phyloP scores from a whole-genome alignment of 2,329 filamentous ascomycete species.

The Albifimbria verrucaria region DNA sequence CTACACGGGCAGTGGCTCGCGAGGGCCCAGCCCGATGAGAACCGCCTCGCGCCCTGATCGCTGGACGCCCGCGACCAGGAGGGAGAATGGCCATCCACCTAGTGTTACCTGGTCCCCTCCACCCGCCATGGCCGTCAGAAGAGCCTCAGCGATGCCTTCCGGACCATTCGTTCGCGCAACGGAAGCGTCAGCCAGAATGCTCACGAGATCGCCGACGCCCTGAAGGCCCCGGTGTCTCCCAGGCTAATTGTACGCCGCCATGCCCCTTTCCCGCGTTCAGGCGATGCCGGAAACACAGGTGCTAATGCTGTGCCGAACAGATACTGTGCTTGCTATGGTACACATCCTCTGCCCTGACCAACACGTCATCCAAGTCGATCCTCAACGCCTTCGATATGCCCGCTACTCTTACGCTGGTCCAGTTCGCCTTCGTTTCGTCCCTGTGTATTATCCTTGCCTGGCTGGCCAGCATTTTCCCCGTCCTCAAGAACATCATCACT shows the following conservation, averaged over 20 bases:
- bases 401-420: conserved; percentile 84
- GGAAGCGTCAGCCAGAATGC: conserved; percentile 90
- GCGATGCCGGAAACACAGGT: conserved; percentile 6
- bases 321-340: conserved; percentile 89
- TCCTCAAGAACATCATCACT: conserved; percentile 67
- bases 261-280: neutral
- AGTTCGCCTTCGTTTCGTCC: conserved; percentile 88
- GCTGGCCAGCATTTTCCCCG: conserved; percentile 69
- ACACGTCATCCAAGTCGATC: conserved; percentile 97
- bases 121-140: conserved; percentile 63
- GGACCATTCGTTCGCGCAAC: conserved; percentile 74
- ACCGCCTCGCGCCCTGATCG: conserved; percentile 23
- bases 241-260: conserved; percentile 69
- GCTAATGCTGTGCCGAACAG: conserved; percentile 45
- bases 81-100: conserved; percentile 12
- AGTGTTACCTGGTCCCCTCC: conserved; percentile 20
- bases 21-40: conserved; percentile 22
- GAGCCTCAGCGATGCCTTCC: conserved; percentile 85
- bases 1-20: conserved; percentile 23
- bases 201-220: conserved; percentile 85
- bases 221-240: conserved; percentile 85
- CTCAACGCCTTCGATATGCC: conserved; percentile 87
- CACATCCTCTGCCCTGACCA: conserved; percentile 89
- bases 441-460: conserved; percentile 81
- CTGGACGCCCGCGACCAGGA: conserved; percentile 23